These are phyloP conservation scores for Pyricularia grisea DNA, from an alignment of 2,329 filamentous ascomycete genomes.

Conservation along the genomic window DNA sequence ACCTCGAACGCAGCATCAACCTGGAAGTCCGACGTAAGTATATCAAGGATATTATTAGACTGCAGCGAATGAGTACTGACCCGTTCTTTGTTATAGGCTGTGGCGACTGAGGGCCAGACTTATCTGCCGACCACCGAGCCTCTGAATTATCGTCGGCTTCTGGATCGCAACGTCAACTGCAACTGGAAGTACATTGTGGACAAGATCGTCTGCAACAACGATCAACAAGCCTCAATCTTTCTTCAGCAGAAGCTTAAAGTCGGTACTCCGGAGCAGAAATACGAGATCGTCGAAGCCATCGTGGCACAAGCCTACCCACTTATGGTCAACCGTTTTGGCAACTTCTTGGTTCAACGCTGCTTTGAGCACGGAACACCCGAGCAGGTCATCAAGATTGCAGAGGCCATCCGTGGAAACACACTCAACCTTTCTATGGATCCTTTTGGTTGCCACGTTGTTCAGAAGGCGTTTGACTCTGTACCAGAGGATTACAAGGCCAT, in stretches of 20 bases:
- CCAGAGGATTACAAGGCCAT: slow-evolving; percentile 96
- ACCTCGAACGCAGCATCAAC: slow-evolving; percentile 39
- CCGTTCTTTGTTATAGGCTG: slow-evolving; percentile 23
- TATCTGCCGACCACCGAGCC: slow-evolving; percentile 85
- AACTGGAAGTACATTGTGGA: slow-evolving; percentile 99
- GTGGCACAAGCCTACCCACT: slow-evolving; percentile 88
- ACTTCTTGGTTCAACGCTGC: slow-evolving; percentile 96
- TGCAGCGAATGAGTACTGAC: background rate
- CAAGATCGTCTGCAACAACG: slow-evolving; percentile 98
- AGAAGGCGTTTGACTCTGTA: slow-evolving; percentile 97
- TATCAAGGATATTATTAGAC: slow-evolving; percentile 6
- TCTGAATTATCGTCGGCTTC: slow-evolving; percentile 87
- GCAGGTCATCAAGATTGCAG: slow-evolving; percentile 89
- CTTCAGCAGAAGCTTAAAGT: slow-evolving; percentile 98
- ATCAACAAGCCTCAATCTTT: slow-evolving; percentile 98
- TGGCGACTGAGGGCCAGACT: slow-evolving; percentile 53
- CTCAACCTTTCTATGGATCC: slow-evolving; percentile 95
- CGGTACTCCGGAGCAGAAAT: slow-evolving; percentile 89
- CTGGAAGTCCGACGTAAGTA: slow-evolving; percentile 48
- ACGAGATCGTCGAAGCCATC: slow-evolving; percentile 93
- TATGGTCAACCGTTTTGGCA: slow-evolving; percentile 98
- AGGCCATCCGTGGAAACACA: slow-evolving; percentile 88
- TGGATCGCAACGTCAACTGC: slow-evolving; percentile 93
- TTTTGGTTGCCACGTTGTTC: slow-evolving; percentile 95
- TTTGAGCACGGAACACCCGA: slow-evolving; percentile 96